These are phyloP conservation scores for Hyaloscypha variabilis DNA, from an alignment of 495 filamentous ascomycete genomes.

Conservation along the genomic window DNA sequence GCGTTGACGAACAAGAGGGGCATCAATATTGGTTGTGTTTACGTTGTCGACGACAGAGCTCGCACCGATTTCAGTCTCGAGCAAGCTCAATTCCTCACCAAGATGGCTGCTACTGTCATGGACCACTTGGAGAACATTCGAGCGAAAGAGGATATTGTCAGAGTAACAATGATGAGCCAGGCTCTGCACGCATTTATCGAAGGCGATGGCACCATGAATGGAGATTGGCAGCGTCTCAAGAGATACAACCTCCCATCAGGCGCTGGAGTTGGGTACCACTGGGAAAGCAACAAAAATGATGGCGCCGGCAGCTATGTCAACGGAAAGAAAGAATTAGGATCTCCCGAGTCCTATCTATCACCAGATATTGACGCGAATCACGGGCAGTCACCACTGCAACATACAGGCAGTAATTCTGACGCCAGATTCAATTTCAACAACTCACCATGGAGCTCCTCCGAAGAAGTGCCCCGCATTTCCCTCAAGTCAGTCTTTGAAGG, in stretches of 20 bases:
- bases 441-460: constrained; percentile 17
- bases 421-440: constrained; percentile 23
- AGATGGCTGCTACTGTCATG: constrained; percentile 45
- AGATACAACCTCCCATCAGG: constrained; percentile 20
- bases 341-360: background rate
- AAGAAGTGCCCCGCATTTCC: constrained; percentile 6
- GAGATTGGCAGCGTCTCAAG: constrained; percentile 23
- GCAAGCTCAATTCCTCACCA: constrained; percentile 38
- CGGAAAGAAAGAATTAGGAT: constrained; percentile 9
- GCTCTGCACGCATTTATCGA: constrained; percentile 39
- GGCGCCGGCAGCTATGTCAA: constrained; percentile 7
- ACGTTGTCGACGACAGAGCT: constrained; percentile 37
- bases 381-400: constrained; percentile 20
- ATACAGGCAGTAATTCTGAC: constrained; percentile 8
- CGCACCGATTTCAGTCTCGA: constrained; percentile 37
- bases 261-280: constrained; percentile 20
- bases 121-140: constrained; percentile 42
- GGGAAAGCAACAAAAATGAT: constrained; percentile 23
- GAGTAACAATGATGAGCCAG: constrained; percentile 39
- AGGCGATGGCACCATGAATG: constrained; percentile 28
- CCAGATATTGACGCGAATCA: background rate
- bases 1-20: constrained; percentile 37
- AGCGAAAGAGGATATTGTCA: constrained; percentile 34
- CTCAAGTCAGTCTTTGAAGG: constrained; percentile 24
- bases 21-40: constrained; percentile 38